A percentile compares a stretch with the other conserved stretches of the same genome.
phyloP scores from a whole-genome alignment of 257 asterid species.

The Paraleonurus japonicus region DNA sequence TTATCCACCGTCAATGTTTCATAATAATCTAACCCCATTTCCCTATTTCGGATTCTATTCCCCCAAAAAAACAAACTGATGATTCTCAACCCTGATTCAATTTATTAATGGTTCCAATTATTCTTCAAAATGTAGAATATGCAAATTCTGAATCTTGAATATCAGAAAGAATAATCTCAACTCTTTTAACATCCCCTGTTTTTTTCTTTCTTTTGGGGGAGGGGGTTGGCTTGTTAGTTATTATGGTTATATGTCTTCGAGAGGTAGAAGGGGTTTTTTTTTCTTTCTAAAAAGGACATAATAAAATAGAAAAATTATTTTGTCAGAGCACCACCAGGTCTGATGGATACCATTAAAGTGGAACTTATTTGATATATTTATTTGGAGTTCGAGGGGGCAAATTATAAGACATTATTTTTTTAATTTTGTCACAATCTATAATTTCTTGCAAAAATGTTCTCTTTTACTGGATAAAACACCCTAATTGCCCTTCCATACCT shows the following conservation, averaged over 20 bases:
- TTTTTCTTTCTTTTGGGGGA: neutral
- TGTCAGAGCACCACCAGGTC: neutral
- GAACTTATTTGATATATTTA: neutral
- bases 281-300: neutral
- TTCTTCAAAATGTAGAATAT: neutral
- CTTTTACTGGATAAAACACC: no score
- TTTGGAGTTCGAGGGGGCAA: neutral
- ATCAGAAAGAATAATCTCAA: neutral
- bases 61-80: neutral
- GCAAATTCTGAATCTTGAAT: constrained; percentile 12
- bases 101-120: neutral
- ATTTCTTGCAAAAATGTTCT: neutral
- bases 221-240: constrained; percentile 18
- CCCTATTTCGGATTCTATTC: neutral
- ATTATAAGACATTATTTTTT: no score
- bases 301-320: neutral
- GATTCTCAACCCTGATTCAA: neutral
- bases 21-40: constrained; percentile 83
- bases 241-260: constrained; percentile 23
- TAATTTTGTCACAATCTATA: no score
- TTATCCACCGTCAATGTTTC: constrained; percentile 59
- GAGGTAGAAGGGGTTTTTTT: neutral
- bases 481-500: no score
- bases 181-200: neutral
- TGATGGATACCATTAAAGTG: neutral